Evolutionary conservation across 208 protist genomes (phyloP), one percentile per base, ranked within the genome.

Genomic region (Trypanosomatidae sp.): DNA sequence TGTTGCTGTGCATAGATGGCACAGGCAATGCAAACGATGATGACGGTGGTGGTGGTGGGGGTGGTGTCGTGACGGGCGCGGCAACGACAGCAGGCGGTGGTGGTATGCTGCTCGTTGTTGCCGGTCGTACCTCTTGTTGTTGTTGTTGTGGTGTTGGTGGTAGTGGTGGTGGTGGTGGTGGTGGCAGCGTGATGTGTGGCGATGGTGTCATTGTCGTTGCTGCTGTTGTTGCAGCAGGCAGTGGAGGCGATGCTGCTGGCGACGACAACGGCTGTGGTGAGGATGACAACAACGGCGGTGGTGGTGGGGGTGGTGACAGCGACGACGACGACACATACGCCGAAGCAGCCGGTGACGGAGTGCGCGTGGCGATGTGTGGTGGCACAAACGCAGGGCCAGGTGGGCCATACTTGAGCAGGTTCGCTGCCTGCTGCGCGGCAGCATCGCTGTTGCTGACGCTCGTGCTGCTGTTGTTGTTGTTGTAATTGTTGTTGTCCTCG

Each of bases 41-140:
- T n/a, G n/a, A n/a, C n/a, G n/a, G n/a, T n/a, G n/a, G n/a, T n/a
- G n/a, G n/a, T n/a, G n/a, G n/a, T n/a, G n/a, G n/a, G n/a, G n/a
- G n/a, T n/a, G n/a, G n/a, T n/a, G n/a, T n/a, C 30, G 30, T 35
- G 11, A 35, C n/a, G 30, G 11, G 30, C n/a, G 21, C 6, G 5
- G 38, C 38, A 24, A 47, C n/a, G 25, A 15, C 33, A 35, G 21
- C 6, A 48, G 23, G 19, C 8, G 10, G 10, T 4, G 13, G 32
- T 18, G 6, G 22, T 26, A 16, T 33, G 33, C 5, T 47, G 21
- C 10, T 18, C 21, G 40, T 47, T 42, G 20, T 22, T 11, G 43
- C 39, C 48, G 1, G 46, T 50, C 44, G 19, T 53, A 20, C 8
- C 43, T 54, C 43, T n/a, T 13, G 24, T 51, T 4, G 21, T 32